Evolutionary conservation across 1,139 yeast species (phyloP).

Genomic region (Lodderomyces parapsilosis): DNA sequence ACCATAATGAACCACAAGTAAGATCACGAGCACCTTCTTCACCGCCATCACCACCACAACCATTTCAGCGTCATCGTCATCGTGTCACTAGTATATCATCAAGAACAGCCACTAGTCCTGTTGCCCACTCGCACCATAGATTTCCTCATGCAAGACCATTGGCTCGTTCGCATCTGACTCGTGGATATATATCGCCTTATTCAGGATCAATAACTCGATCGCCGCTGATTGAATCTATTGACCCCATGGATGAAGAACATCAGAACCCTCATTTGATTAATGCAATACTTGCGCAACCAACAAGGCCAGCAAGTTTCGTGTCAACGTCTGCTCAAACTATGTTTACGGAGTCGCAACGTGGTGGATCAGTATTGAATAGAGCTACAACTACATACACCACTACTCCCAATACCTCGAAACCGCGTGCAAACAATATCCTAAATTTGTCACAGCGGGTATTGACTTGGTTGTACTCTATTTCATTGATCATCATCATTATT

Average conservation of each 20-base stretch:
- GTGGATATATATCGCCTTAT: neutral
- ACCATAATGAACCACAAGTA: neutral
- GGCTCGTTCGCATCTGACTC: neutral
- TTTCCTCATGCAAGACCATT: neutral
- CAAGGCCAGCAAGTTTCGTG: neutral
- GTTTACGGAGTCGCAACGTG: neutral
- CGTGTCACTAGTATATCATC: neutral
- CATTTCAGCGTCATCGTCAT: neutral
- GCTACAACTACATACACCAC: slow-evolving; percentile 10
- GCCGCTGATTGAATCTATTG: slow-evolving; percentile 5
- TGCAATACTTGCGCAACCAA: neutral
- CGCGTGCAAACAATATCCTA: slow-evolving; percentile 13
- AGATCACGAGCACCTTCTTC: neutral
- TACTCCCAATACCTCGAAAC: neutral
- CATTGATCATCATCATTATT: slow-evolving; percentile 50
- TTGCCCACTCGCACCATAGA: neutral
- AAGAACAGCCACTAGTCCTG: neutral
- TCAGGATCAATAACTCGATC: slow-evolving; percentile 1
- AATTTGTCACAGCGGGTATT: slow-evolving; percentile 38
- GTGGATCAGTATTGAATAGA: slow-evolving; percentile 4
- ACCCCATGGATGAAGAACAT: slow-evolving; percentile 1
- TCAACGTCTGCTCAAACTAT: neutral
- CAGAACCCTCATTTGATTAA: neutral
- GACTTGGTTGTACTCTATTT: slow-evolving; percentile 55
- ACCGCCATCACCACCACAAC: slow-evolving; percentile 1